Percentiles rank a stretch among this genome's conserved stretches.
phyloP scores from a whole-genome alignment of 208 protist species.

The Zelonia costaricensis region DNA sequence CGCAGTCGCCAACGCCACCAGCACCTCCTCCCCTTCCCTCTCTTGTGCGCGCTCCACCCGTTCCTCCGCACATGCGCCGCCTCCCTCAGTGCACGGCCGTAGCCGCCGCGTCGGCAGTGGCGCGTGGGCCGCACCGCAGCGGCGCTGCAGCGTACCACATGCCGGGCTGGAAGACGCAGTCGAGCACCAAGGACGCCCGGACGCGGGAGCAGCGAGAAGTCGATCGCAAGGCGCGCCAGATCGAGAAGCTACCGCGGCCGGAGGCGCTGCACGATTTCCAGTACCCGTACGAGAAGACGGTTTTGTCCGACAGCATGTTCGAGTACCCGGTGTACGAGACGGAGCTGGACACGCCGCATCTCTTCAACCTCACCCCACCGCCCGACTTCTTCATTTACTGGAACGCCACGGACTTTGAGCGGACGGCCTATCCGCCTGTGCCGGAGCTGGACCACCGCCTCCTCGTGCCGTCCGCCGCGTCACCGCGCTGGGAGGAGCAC shows the following conservation, averaged over 20 bases:
- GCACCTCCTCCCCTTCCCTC: too few species aligned
- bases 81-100: not conserved
- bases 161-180: slow-evolving; percentile 87
- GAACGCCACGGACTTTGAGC: slow-evolving; percentile 83
- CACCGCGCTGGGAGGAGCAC: slow-evolving; percentile 58
- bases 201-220: slow-evolving; percentile 86
- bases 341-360: slow-evolving; percentile 85
- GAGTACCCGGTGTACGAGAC: slow-evolving; percentile 90
- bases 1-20: too few species aligned
- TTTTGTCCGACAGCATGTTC: slow-evolving; percentile 90
- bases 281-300: slow-evolving; percentile 90
- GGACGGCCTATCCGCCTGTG: slow-evolving; percentile 71
- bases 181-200: slow-evolving; percentile 83
- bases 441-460: slow-evolving; percentile 74
- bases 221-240: slow-evolving; percentile 85
- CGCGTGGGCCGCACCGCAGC: not conserved
- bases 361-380: slow-evolving; percentile 86
- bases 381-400: slow-evolving; percentile 91
- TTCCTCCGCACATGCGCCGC: slow-evolving; percentile 15
- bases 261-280: slow-evolving; percentile 90
- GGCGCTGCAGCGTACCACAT: slow-evolving; percentile 52
- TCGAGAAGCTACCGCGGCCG: slow-evolving; percentile 87
- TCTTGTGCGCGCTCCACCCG: too few species aligned
- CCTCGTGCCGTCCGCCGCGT: slow-evolving; percentile 50
- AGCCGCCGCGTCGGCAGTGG: not conserved